Base-by-base conservation (phyloP, 208 protist species). In the Chromosphaera perkinsii region DNA sequence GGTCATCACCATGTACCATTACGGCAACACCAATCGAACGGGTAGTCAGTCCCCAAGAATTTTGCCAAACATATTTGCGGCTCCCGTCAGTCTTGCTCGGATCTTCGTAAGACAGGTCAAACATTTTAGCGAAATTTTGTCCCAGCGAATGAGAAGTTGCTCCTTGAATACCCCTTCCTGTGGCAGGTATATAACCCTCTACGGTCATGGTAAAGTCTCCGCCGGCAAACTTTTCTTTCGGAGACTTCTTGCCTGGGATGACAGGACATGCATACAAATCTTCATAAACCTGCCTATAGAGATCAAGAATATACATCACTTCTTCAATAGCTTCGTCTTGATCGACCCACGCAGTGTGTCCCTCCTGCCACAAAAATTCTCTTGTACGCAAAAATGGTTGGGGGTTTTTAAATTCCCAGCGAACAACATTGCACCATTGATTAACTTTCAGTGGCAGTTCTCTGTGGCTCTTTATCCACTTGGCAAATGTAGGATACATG, bases 281-380 rank as follows among this genome's bases (percentile, higher is more conserved):
- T 78, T 96, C 90, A 82, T 98, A 99, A 24, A 97, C 35, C 9
- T 33, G 26, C 55, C 37, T 79, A 76, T 98, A 98, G 48, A 94
- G 74, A 39, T 96, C 89, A 17, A 99, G 85, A 69, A 98, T 93
- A 47, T 68, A 20, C 42, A 67, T 14, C 20, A 89, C 94, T 78
- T 98, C 94, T 36, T 73, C 54, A n/a, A 83, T 87, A 51, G 94
- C 95, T 57, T 95, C 91, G 3, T 24, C 35, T 74, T 92, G 84
- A 52, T 79, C 96, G 12, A 87, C 85, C 79, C 89, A 94, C 26
- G 92, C 94, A 20, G 84, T 90, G 73, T 92, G 82, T 54, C 96
- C 96, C 84, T 98, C 96, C 85, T 99, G 95, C 96, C 96, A 99
- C 22, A 98, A 86, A 78, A 99, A 98, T 86, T 99, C 95, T 55